Evolutionary conservation across 2,329 filamentous ascomycete genomes (phyloP).

Genomic region (Seiridium unicorne): DNA sequence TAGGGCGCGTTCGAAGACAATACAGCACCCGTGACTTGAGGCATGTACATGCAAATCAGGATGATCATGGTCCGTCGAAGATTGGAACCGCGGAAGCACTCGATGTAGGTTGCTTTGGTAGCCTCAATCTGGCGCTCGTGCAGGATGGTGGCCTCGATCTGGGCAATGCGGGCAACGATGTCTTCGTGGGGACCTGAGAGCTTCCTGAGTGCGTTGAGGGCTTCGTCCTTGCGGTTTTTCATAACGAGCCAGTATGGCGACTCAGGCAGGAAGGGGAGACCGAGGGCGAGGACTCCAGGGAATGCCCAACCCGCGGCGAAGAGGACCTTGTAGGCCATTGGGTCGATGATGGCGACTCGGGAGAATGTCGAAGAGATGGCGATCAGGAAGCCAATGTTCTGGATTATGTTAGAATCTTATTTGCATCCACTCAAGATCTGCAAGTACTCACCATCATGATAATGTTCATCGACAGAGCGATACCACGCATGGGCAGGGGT

Average conservation of each 20-base stretch:
- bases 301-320: slow-evolving; percentile 12
- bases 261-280: slow-evolving; percentile 31
- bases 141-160: slow-evolving; percentile 8
- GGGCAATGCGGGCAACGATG: neutral
- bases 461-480: slow-evolving; percentile 13
- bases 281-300: slow-evolving; percentile 10
- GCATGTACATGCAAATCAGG: slow-evolving; percentile 16
- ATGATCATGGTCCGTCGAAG: slow-evolving; percentile 17
- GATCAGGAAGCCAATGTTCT: slow-evolving; percentile 6
- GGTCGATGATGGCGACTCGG: slow-evolving; percentile 15
- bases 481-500: slow-evolving; percentile 13
- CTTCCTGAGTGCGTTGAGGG: slow-evolving; percentile 28
- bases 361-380: slow-evolving; percentile 13
- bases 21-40: slow-evolving; percentile 14
- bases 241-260: slow-evolving; percentile 34
- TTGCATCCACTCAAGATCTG: neutral
- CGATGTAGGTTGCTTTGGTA: neutral
- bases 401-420: neutral
- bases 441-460: slow-evolving; percentile 1
- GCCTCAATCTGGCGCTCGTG: neutral
- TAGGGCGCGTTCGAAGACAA: slow-evolving; percentile 21
- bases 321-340: slow-evolving; percentile 13
- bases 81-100: slow-evolving; percentile 14
- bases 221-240: slow-evolving; percentile 25
- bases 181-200: slow-evolving; percentile 17